These are phyloP conservation scores for Podospora bellae-mahoneyi DNA, from an alignment of 495 filamentous ascomycete species.

Conservation along the genomic window DNA sequence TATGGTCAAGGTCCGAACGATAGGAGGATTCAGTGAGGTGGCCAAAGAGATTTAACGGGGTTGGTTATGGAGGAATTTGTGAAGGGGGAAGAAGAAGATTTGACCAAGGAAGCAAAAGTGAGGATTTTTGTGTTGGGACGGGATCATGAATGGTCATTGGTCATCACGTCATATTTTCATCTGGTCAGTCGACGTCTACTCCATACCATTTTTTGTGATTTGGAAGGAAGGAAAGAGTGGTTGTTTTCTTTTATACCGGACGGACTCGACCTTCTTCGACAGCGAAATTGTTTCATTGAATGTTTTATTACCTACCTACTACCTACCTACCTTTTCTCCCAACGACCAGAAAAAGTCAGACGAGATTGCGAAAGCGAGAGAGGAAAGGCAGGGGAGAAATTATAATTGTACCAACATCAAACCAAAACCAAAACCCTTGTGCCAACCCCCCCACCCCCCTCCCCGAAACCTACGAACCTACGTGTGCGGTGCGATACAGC, in stretches of 20 bases:
- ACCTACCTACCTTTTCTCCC: neutral
- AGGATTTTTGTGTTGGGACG: neutral
- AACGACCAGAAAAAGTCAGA: neutral
- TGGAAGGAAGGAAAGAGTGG: neutral
- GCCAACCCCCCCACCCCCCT: neutral
- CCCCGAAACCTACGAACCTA: neutral
- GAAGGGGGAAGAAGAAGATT: neutral
- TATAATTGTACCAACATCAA: neutral
- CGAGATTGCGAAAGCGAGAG: neutral
- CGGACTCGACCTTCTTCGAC: neutral
- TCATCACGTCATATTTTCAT: neutral
- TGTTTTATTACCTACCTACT: neutral
- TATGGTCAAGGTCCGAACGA: slow-evolving; percentile 3
- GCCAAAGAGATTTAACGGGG: neutral
- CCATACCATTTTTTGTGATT: neutral
- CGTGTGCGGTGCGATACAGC: neutral
- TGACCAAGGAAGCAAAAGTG: neutral
- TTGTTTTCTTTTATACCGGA: neutral
- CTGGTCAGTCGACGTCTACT: neutral
- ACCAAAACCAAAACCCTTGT: neutral
- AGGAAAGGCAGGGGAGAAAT: neutral
- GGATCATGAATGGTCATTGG: neutral
- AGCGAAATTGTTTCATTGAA: neutral
- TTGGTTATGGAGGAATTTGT: neutral
- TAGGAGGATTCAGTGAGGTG: neutral